Evolutionary conservation across 2,329 filamentous ascomycete species (phyloP), one percentile per base, ranked within the genome.

Genomic region (Penicillium janthinellum): DNA sequence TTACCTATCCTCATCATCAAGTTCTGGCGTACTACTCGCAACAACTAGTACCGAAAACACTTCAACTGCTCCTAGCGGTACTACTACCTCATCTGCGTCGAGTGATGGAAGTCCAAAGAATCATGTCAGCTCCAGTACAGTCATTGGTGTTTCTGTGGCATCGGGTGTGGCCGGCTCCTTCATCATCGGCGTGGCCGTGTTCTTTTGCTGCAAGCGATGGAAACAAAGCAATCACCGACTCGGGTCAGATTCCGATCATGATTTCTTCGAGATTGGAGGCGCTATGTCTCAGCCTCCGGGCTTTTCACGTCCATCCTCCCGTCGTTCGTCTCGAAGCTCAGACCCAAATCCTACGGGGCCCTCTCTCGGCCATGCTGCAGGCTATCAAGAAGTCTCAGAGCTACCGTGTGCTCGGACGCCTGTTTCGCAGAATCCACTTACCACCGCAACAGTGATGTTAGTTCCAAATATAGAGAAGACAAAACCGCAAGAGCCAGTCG

Each of bases 261-360:
- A 53, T 22, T 53, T 51, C n/a, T 78, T 77, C 49, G 76, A 78
- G 53, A 77, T 77, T 59, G 76, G 75, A 28, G 76, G 75, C 1
- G 57, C 65, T 11, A 77, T 77, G 75, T 65, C 72, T 34, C 74
- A 77, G 53, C 74, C 74, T 31, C 69, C 69, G 3, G 69, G 71
- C 17, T 76, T 76, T 45, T 63, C 63, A 22, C 58, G 65, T 11
- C 64, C 71, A 15, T 62, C 64, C 39, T 70, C 70, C 25, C 66
- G 57, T 56, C 62, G 56, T 17, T 71, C 69, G 52, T 66, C 60
- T 11, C 59, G 59, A 14, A 59, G 58, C 22, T 64, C 63, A 39
- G 64, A 63, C 4, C 47, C 45, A 15, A 34, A 34, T 14, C 55
- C 41, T 8, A 1, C 49, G 17, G 58, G 53, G 3, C 52, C 61